A percentile compares a stretch with the other conserved stretches of the same genome.
Conservation (phyloP, 305 asterid genomes). For the Fraxinus ornus region DNA sequence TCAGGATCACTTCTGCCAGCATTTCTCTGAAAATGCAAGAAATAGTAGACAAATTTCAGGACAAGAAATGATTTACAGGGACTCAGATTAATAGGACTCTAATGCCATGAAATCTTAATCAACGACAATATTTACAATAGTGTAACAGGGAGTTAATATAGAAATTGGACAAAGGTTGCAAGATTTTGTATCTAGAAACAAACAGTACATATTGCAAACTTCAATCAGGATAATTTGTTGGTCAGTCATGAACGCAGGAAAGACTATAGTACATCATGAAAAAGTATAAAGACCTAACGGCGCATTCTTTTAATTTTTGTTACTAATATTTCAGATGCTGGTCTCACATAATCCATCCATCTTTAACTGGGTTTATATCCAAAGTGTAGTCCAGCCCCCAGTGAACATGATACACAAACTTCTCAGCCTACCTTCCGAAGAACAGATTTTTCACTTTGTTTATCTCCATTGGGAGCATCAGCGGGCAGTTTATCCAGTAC, state of each 20-base stretch:
- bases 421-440: constrained; percentile 66
- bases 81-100: background rate
- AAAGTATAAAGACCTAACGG: background rate
- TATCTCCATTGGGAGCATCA: constrained; percentile 32
- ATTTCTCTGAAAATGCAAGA: constrained; percentile 59
- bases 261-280: background rate
- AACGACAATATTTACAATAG: background rate
- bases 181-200: background rate
- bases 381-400: background rate
- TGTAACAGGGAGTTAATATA: background rate
- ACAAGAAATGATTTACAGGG: background rate
- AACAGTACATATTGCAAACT: background rate
- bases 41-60: constrained; percentile 14
- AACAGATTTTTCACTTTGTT: constrained; percentile 37
- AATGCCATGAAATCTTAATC: background rate
- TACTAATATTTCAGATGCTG: background rate
- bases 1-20: constrained; percentile 36
- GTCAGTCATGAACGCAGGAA: background rate
- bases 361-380: background rate
- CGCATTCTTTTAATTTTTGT: background rate
- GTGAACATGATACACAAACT: constrained; percentile 17
- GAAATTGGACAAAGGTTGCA: background rate
- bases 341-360: background rate
- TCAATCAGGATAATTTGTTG: background rate
- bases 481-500: constrained; percentile 33